Evolutionary conservation across 306 rosid species (phyloP).

Genomic region (Cucurbita maxima): DNA sequence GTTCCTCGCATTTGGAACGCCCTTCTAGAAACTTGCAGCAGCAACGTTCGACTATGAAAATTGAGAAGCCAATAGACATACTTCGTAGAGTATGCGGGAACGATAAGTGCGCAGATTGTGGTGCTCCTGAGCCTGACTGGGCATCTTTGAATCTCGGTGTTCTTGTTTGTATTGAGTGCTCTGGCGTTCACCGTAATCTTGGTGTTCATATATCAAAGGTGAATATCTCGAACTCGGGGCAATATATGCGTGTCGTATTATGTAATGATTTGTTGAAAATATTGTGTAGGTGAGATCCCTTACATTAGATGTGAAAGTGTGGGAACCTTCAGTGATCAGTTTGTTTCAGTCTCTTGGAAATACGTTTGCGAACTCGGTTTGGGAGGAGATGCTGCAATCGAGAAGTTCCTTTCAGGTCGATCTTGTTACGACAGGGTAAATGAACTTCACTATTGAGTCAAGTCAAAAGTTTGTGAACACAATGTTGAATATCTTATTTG

Average conservation of each 20-base stretch:
- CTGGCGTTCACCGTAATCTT: conserved; percentile 98
- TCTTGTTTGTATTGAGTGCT: conserved; percentile 97
- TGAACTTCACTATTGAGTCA: conserved; percentile 12
- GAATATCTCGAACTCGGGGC: conserved; percentile 4
- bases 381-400: conserved; percentile 96
- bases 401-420: conserved; percentile 84
- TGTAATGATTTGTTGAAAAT: not conserved
- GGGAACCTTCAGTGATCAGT: conserved; percentile 95
- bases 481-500: not conserved
- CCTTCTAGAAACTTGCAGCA: conserved; percentile 59
- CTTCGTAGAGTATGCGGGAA: conserved; percentile 81
- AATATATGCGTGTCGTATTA: not conserved
- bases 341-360: conserved; percentile 97
- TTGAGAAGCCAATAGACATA: conserved; percentile 83
- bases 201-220: conserved; percentile 99
- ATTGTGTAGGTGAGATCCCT: conserved; percentile 76
- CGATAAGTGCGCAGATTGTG: conserved; percentile 95
- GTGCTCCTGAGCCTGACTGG: conserved; percentile 98
- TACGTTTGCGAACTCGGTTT: conserved; percentile 87
- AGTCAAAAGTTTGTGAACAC: conserved; percentile 2
- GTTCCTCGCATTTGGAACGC: conserved; percentile 46
- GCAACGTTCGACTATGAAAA: conserved; percentile 61
- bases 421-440: conserved; percentile 80
- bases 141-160: conserved; percentile 97
- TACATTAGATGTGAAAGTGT: conserved; percentile 92